A percentile compares a stretch with the other conserved stretches of the same genome.
phyloP scores from a whole-genome alignment of 805 yeast genomes.

The Candida wancherniae region DNA sequence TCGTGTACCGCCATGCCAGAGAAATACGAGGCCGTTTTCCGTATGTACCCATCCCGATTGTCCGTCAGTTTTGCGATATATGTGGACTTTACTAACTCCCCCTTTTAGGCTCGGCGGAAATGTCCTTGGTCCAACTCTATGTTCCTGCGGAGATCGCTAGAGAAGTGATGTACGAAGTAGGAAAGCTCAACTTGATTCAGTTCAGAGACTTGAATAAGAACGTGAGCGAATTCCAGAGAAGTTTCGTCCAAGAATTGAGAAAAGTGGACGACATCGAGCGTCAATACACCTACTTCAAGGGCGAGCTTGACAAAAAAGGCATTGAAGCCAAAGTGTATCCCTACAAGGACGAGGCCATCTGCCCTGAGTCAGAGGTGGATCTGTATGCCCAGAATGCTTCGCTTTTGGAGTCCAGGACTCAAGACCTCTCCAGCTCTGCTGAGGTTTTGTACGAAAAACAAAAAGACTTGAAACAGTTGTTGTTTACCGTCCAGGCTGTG shows the following conservation, averaged over 20 bases:
- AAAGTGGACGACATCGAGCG: conserved; percentile 82
- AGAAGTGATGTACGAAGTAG: conserved; percentile 79
- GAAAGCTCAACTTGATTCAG: conserved; percentile 81
- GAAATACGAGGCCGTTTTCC: conserved; percentile 45
- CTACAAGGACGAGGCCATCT: conserved; percentile 25
- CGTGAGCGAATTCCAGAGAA: conserved; percentile 81
- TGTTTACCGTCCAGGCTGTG: conserved; percentile 43
- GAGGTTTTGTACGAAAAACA: conserved; percentile 60
- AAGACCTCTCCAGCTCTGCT: conserved; percentile 65
- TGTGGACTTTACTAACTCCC: conserved; percentile 15
- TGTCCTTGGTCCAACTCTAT: conserved; percentile 89
- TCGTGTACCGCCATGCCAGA: conserved; percentile 12
- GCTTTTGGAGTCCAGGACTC: conserved; percentile 67
- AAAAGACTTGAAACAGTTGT: conserved; percentile 63
- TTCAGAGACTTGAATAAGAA: conserved; percentile 78
- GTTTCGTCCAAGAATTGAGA: conserved; percentile 85
- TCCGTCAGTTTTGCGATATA: background rate
- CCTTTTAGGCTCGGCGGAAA: conserved; percentile 91
- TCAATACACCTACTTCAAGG: conserved; percentile 49
- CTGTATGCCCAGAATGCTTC: conserved; percentile 59
- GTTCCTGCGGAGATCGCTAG: conserved; percentile 87
- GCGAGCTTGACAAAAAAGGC: conserved; percentile 47
- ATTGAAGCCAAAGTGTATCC: conserved; percentile 36
- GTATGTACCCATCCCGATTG: conserved; percentile 31
- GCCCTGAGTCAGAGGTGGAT: conserved; percentile 61